Evolutionary conservation across 2,329 filamentous ascomycete species (phyloP).

Genomic region (Clarireedia hainanense): DNA sequence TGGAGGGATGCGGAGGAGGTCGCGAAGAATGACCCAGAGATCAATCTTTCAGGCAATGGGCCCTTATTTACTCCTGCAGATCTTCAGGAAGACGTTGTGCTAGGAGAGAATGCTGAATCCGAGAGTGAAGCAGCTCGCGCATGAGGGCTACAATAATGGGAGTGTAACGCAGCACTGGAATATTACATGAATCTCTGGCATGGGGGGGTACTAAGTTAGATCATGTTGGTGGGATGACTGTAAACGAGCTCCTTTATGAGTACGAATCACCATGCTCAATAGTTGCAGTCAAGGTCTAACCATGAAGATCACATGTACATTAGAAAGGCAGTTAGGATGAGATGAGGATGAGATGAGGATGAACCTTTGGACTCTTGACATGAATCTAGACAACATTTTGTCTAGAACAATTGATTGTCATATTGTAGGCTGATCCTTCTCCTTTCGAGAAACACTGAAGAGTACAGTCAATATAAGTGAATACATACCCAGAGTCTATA

Average conservation of each 20-base stretch:
- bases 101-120: neutral
- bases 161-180: neutral
- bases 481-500: neutral
- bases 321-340: constrained; percentile 6
- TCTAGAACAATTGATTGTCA: neutral
- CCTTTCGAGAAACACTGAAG: too few species aligned
- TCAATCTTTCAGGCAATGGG: constrained; percentile 38
- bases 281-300: neutral
- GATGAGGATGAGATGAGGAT: neutral
- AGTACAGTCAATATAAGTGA: neutral
- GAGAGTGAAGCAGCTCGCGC: neutral
- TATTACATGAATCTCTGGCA: neutral
- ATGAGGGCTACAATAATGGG: neutral
- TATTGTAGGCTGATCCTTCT: too few species aligned
- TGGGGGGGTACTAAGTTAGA: neutral
- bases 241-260: neutral
- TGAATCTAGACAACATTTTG: neutral
- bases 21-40: constrained; percentile 58
- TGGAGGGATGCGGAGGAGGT: constrained; percentile 70
- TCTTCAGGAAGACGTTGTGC: constrained; percentile 26
- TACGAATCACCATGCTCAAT: neutral
- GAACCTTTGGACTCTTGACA: constrained; percentile 1
- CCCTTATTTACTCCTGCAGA: constrained; percentile 23
- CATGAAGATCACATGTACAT: constrained; percentile 6
- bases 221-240: neutral